Evolutionary conservation across 371 early-diverging fungal species (phyloP), one percentile per base, ranked within the genome.

Genomic region (Mucor ambiguus): DNA sequence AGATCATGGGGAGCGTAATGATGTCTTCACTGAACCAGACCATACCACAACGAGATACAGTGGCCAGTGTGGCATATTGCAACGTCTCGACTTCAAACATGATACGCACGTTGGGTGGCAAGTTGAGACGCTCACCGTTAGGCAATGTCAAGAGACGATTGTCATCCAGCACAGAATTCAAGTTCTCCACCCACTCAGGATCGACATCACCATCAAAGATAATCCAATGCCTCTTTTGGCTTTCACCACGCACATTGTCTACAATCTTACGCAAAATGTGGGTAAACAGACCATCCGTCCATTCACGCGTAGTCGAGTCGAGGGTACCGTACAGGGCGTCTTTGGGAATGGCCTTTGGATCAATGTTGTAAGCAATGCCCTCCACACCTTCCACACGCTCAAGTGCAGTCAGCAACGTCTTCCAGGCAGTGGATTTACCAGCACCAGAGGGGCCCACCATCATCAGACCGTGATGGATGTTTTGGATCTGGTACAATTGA

Each of bases 101-200:
- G 67, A 99, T 94, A 49, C 97, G 93, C 16, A 98, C 97, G 72
- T 98, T 98, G 8, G 92, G 87, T 30, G 98, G 98, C 44, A 99
- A 81, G 43, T 91, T 90, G 72, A 99, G 85, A 68, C 99, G 95
- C 86, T 99, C 99, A 71, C 99, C 99, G 74, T 98, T 99, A 14
- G 98, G 98, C 68, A 99, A 73, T 2, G 99, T 99, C 63, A 99
- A 80, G 61, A 97, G 77, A 68, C 92, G 91, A 82, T 99, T 98
- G 82, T 99, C 99, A 71, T 98, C 99, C 43, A 99, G 85, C 5
- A 99, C 98, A 54, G 92, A 93, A 84, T 99, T 99, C 72, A 99
- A 90, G 78, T 99, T 99, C 80, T 99, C 99, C 46, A 99, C 98
- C 99, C 99, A 99, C 73, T 97, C 97, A 18, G 99, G 98, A 83